Base-by-base conservation (phyloP, 352 stramenopile genomes). In the Pythium insidiosum region DNA sequence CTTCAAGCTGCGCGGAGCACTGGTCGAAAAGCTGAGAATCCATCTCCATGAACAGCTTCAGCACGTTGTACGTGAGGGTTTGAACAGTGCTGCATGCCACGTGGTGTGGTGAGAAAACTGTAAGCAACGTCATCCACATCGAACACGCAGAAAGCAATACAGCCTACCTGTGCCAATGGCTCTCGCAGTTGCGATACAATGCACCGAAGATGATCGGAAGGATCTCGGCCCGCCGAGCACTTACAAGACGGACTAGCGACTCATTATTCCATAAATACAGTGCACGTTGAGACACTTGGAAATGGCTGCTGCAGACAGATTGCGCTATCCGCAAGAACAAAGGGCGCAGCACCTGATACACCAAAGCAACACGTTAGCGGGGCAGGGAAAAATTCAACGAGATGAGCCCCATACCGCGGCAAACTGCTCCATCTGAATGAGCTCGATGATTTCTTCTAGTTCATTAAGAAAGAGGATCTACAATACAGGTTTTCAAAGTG, bases 181-280 rank as follows among this genome's bases (percentile, higher is more conserved):
- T 73, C 11, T 79, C 75, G n/a, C 65, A 66, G 43, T 81, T 70
- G 25, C 60, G 62, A 25, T 58, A 66, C 11, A 89, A 56, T 4
- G 60, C 41, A 18, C 60, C 53, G 44, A 95, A 96, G 42, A 97
- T 89, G 28, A 94, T 67, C 9, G 88, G 88, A 5, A 97, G 64
- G 4, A 97, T 68, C 22, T 73, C 69, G 22, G 72, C 61, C 4
- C 84, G 73, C 54, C 95, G 81, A 22, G 91, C 53, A 38, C 82
- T 63, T 15, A 75, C 85, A 2, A 96, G 56, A 22, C 87, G 92
- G 21, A 98, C 94, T 34, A 99, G 78, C 52, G 98, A 93, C 51
- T 98, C 94, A 53, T 98, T 99, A 68, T 99, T 99, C 96, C 96
- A 99, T 16, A 99, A 73, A 60, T 98, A 99, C 4, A 99, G 72